phyloP scores from a whole-genome alignment of 305 asterid species.

The Fraxinus latifolia region DNA sequence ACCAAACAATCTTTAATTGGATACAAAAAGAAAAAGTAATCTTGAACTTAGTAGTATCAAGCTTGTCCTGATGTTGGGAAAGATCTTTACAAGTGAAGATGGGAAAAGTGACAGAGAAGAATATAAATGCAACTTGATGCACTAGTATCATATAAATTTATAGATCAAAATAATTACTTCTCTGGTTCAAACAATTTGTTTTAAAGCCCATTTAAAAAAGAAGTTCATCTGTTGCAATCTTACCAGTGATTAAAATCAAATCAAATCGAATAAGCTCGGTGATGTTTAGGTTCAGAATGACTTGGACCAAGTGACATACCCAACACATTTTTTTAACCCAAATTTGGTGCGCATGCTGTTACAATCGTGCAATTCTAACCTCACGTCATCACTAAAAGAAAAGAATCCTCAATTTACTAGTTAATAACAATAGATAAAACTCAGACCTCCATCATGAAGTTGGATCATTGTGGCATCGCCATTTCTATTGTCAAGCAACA shows the following conservation, averaged over 20 bases:
- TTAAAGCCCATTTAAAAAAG: constrained; percentile 8
- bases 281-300: neutral
- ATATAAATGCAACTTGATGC: constrained; percentile 1
- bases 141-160: constrained; percentile 13
- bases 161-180: neutral
- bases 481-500: constrained; percentile 51
- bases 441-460: constrained; percentile 64
- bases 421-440: constrained; percentile 11
- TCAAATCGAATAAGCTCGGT: neutral
- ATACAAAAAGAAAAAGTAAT: neutral
- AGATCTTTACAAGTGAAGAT: neutral
- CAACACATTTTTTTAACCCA: neutral
- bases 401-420: constrained; percentile 15
- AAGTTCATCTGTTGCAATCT: neutral
- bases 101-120: neutral
- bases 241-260: neutral
- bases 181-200: constrained; percentile 3
- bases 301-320: neutral
- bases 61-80: constrained; percentile 1
- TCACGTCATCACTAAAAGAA: constrained; percentile 12
- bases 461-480: constrained; percentile 51
- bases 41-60: neutral
- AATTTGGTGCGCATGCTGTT: neutral
- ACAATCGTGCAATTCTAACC: neutral
- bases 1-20: neutral